Conservation (phyloP, 345 rosid genomes). For the Populus nigra region DNA sequence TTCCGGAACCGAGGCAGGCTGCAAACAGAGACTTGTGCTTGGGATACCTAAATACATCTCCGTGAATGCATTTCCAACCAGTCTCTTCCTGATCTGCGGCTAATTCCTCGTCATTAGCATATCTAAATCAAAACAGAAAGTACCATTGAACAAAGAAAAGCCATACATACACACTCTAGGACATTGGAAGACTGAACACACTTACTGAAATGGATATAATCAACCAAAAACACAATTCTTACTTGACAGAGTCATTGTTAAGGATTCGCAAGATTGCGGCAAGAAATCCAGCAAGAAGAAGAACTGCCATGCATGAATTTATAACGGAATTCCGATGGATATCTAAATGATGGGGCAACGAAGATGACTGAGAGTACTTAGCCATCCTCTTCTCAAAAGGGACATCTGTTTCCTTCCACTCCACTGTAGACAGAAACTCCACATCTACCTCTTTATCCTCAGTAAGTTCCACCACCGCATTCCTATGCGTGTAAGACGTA, state of each 20-base stretch:
- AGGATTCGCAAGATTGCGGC: slow-evolving; percentile 19
- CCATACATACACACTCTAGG: too few species aligned
- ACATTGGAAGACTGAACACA: too few species aligned
- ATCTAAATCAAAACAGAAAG: neutral
- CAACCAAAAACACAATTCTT: neutral
- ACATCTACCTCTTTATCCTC: slow-evolving; percentile 31
- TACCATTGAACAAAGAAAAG: too few species aligned
- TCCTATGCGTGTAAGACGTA: slow-evolving; percentile 7
- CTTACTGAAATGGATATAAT: neutral
- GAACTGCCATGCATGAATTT: slow-evolving; percentile 29
- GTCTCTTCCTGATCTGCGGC: slow-evolving; percentile 35
- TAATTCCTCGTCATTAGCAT: slow-evolving; percentile 30
- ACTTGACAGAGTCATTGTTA: slow-evolving; percentile 18
- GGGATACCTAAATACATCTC: slow-evolving; percentile 30
- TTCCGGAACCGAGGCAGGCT: slow-evolving; percentile 31
- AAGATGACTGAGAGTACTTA: slow-evolving; percentile 15
- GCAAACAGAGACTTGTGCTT: slow-evolving; percentile 28
- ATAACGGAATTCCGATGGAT: slow-evolving; percentile 30
- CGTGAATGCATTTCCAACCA: slow-evolving; percentile 34
- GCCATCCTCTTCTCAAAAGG: slow-evolving; percentile 34
- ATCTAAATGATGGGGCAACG: neutral
- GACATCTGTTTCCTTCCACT: slow-evolving; percentile 29
- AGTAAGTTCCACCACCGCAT: slow-evolving; percentile 19
- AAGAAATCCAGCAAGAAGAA: slow-evolving; percentile 31
- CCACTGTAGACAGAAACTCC: slow-evolving; percentile 22